phyloP scores from a whole-genome alignment of 176 grass and related monocot species.

The Oryza rufipogon region DNA sequence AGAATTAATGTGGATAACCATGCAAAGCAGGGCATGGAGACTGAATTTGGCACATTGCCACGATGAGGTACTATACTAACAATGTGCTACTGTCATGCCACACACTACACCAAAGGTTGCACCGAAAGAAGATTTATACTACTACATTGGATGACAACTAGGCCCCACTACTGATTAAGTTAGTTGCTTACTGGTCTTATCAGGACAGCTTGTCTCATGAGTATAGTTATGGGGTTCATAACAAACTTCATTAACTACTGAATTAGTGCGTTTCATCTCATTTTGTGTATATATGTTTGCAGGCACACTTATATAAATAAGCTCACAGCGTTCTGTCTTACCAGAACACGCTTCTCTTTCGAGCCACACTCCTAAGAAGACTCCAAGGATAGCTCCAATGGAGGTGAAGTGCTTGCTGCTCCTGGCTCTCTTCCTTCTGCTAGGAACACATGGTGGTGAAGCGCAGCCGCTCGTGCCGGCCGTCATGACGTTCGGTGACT shows the following conservation, averaged over 20 bases:
- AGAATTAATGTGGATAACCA: constrained; percentile 44
- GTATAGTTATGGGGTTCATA: constrained; percentile 21
- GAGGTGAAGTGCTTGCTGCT: constrained; percentile 26
- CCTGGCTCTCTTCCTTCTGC: constrained; percentile 49
- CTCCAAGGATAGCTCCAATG: constrained; percentile 17
- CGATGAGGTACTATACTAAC: constrained; percentile 19
- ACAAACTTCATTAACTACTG: constrained; percentile 33
- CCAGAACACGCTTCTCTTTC: constrained; percentile 29
- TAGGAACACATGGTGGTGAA: constrained; percentile 22
- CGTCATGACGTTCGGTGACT: constrained; percentile 85
- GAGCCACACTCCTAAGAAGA: not conserved
- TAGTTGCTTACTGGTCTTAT: constrained; percentile 8
- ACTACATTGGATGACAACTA: not conserved
- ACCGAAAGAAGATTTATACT: not conserved
- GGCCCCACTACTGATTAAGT: not conserved
- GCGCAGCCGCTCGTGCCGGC: constrained; percentile 83
- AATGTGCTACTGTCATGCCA: constrained; percentile 7
- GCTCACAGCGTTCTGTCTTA: not conserved
- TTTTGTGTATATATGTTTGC: not conserved
- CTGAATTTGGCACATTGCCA: constrained; percentile 10
- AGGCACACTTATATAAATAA: constrained; percentile 41
- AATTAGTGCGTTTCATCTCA: constrained; percentile 6
- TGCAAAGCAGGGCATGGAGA: constrained; percentile 28
- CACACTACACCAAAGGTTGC: not conserved
- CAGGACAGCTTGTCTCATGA: constrained; percentile 30